These are phyloP conservation scores for Cylindrodendrum hubeiense DNA, from an alignment of 2,329 filamentous ascomycete species.

Conservation along the genomic window DNA sequence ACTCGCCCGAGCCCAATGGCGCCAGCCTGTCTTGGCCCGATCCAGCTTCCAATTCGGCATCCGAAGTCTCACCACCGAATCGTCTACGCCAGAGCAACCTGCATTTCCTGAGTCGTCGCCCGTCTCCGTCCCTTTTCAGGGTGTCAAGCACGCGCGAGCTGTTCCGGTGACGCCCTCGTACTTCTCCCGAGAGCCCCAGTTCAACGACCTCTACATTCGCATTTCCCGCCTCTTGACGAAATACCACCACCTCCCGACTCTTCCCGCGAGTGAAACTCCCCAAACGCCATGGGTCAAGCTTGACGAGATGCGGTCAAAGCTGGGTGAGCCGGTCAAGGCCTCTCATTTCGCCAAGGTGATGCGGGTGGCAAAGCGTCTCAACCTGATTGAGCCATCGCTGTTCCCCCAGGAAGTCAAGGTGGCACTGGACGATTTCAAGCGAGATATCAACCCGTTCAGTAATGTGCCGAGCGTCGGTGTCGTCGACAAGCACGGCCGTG, in stretches of 20 bases:
- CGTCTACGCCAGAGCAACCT: slow-evolving; percentile 32
- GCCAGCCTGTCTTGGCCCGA: slow-evolving; percentile 40
- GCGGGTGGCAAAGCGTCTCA: slow-evolving; percentile 80
- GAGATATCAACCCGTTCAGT: slow-evolving; percentile 78
- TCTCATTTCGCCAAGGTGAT: slow-evolving; percentile 85
- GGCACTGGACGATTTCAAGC: slow-evolving; percentile 78
- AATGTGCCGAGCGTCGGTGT: slow-evolving; percentile 72
- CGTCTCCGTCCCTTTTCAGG: slow-evolving; percentile 47
- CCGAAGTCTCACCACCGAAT: slow-evolving; percentile 44
- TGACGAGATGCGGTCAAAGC: slow-evolving; percentile 77
- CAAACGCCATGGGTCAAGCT: slow-evolving; percentile 85
- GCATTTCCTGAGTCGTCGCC: slow-evolving; percentile 32
- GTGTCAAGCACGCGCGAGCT: slow-evolving; percentile 72
- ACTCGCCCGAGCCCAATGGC: slow-evolving; percentile 46
- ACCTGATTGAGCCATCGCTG: slow-evolving; percentile 85
- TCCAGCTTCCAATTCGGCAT: slow-evolving; percentile 41
- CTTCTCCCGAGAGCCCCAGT: slow-evolving; percentile 87
- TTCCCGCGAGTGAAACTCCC: slow-evolving; percentile 74
- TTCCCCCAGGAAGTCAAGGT: slow-evolving; percentile 77
- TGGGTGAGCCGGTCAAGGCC: slow-evolving; percentile 79
- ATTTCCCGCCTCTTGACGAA: slow-evolving; percentile 79
- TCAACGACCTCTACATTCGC: slow-evolving; percentile 85
- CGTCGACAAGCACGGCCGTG: slow-evolving; percentile 82
- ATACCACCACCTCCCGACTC: slow-evolving; percentile 79
- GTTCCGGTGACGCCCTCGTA: slow-evolving; percentile 92